A percentile compares a stretch with the other conserved stretches of the same genome.
phyloP scores from a whole-genome alignment of 441 rosid species.

The Caryocar brasiliense region DNA sequence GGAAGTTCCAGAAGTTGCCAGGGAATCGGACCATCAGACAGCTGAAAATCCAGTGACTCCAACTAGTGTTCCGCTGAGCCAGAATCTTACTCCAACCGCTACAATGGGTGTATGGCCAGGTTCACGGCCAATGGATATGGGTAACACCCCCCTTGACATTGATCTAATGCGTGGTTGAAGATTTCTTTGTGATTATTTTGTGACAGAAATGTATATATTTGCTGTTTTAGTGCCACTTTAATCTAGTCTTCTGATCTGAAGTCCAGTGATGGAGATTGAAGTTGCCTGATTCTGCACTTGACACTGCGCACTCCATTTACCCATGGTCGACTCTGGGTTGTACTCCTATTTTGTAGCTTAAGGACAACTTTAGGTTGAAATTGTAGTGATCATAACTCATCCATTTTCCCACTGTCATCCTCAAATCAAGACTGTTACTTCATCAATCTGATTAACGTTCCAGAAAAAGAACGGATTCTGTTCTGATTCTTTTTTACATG shows the following conservation, averaged over 20 bases:
- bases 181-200: background rate
- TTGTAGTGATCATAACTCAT: conserved; percentile 1
- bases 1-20: conserved; percentile 37
- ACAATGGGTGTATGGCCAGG: conserved; percentile 59
- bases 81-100: conserved; percentile 47
- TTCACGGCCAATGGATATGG: conserved; percentile 62
- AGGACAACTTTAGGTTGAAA: conserved; percentile 7
- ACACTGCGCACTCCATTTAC: conserved; percentile 15
- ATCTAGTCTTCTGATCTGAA: conserved; percentile 18
- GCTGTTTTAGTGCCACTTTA: conserved; percentile 17
- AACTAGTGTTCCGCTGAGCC: conserved; percentile 35
- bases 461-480: too few species aligned
- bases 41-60: conserved; percentile 36
- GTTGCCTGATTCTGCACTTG: conserved; percentile 16
- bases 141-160: conserved; percentile 55
- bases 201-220: conserved; percentile 28
- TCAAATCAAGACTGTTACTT: too few species aligned
- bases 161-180: conserved; percentile 85
- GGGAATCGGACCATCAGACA: conserved; percentile 34
- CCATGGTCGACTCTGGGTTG: conserved; percentile 19
- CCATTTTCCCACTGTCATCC: too few species aligned
- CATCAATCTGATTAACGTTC: too few species aligned
- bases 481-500: too few species aligned
- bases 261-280: conserved; percentile 14
- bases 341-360: conserved; percentile 23